These are phyloP conservation scores for Penicillium sp. DNA, from an alignment of 2,329 filamentous ascomycete species.

Conservation along the genomic window DNA sequence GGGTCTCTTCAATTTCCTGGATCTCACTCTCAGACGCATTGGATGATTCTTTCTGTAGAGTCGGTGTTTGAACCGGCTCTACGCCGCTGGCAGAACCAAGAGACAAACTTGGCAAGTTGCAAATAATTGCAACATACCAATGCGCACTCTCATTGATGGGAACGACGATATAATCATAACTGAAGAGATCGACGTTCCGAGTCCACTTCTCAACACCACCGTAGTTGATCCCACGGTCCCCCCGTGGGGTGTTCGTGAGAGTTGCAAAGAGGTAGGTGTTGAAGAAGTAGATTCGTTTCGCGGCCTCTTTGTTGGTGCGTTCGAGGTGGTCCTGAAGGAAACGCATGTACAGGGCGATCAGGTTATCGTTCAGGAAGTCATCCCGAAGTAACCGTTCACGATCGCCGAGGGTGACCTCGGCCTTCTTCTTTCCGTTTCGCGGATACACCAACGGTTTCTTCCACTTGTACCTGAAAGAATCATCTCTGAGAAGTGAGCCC, in stretches of 20 bases:
- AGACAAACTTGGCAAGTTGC: slow-evolving; percentile 71
- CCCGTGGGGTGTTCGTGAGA: slow-evolving; percentile 60
- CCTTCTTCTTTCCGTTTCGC: slow-evolving; percentile 47
- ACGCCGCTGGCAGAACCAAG: slow-evolving; percentile 20
- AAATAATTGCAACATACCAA: slow-evolving; percentile 96
- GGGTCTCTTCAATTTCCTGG: slow-evolving; percentile 32
- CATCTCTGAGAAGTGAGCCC: slow-evolving; percentile 12
- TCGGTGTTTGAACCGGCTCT: slow-evolving; percentile 6
- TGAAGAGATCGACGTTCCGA: slow-evolving; percentile 76
- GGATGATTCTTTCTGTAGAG: slow-evolving; percentile 13
- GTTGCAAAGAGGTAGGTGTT: slow-evolving; percentile 90
- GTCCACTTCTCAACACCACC: slow-evolving; percentile 86
- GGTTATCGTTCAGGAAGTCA: slow-evolving; percentile 87
- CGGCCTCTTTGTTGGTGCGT: slow-evolving; percentile 54
- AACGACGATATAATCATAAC: slow-evolving; percentile 84
- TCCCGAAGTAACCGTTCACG: slow-evolving; percentile 75
- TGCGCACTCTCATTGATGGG: slow-evolving; percentile 85
- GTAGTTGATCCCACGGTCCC: slow-evolving; percentile 69
- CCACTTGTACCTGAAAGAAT: slow-evolving; percentile 30
- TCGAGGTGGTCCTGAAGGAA: slow-evolving; percentile 65
- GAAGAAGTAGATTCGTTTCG: slow-evolving; percentile 76
- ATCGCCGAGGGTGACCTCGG: slow-evolving; percentile 46
- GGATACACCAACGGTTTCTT: slow-evolving; percentile 47
- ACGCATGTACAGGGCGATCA: slow-evolving; percentile 84
- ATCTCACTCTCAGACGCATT: slow-evolving; percentile 20